Conservation (phyloP, 2,329 filamentous ascomycete species). For the Didymella glomerata region DNA sequence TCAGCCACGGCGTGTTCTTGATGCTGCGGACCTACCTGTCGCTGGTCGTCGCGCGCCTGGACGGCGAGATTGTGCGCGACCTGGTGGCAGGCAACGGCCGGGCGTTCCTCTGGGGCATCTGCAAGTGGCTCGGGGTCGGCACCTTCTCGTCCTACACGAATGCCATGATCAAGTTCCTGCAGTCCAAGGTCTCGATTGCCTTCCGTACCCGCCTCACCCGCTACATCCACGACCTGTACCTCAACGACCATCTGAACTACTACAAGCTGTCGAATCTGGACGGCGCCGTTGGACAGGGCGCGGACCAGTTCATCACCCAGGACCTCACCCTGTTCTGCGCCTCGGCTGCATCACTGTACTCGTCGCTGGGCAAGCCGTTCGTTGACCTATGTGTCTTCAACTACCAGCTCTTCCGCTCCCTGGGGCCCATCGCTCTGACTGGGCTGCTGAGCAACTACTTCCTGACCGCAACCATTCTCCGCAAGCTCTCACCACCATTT, state of each 20-base stretch:
- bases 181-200: constrained; percentile 97
- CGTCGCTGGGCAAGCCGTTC: constrained; percentile 94
- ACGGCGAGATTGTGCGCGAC: constrained; percentile 95
- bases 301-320: constrained; percentile 97
- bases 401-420: constrained; percentile 91
- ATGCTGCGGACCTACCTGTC: constrained; percentile 94
- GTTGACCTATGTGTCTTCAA: constrained; percentile 99
- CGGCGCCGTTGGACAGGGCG: constrained; percentile 87
- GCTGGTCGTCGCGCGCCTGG: constrained; percentile 87
- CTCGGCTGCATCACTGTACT: constrained; percentile 90
- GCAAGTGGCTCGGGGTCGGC: constrained; percentile 95
- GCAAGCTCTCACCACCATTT: constrained; percentile 90
- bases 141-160: constrained; percentile 96
- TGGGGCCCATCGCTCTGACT: constrained; percentile 86
- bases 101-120: constrained; percentile 84
- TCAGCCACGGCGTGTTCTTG: constrained; percentile 89
- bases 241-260: constrained; percentile 94
- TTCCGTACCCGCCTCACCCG: constrained; percentile 93
- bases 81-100: constrained; percentile 94
- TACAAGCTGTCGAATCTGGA: constrained; percentile 95
- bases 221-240: constrained; percentile 96
- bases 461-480: constrained; percentile 87
- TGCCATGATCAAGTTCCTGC: constrained; percentile 98
- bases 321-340: constrained; percentile 96
- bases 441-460: constrained; percentile 94